Base-by-base conservation (phyloP, 192 early-diverging fungal species). In the Umbelopsis sp. region DNA sequence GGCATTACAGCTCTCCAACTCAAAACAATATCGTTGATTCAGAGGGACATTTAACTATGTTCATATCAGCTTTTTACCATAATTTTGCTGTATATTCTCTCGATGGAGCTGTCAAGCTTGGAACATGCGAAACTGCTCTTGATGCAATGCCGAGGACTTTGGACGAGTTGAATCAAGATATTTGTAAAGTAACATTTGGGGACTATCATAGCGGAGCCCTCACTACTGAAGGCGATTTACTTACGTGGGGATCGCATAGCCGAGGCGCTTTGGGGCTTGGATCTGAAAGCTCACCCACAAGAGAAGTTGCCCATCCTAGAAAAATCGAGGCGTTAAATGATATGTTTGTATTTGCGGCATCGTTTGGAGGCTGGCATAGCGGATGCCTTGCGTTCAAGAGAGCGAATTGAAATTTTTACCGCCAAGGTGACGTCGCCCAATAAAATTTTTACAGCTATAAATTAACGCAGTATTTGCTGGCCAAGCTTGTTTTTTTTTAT, bases 351-450 rank as follows among this genome's bases (percentile, higher is more conserved):
- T 73, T 73, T 52, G 71, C 64, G 1, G 66, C 66, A 23, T 49
- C 64, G n/a, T 73, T 73, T 73, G 71, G 71, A 33, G 71, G 71
- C 0, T 67, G 64, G 71, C 71, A 73, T 16, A 74, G 72, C 46
- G 70, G 55, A 64, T 64, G 55, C 27, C 33, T 61, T n/a, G 55
- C 55, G 0, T 61, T 61, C 25, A 22, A 25, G 11, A 25, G 37
- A 41, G 10, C 37, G 10, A 0, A 41, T 41, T 41, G 27, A 41
- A 41, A 41, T 41, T 41, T 52, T 23, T 5, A 2, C 27, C 27
- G 51, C 21, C 7, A 52, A 30, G 48, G 20, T 49, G 48, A 49
- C 48, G 48, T 49, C 48, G 20, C 20, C 5, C 2, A 49, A 49
- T 20, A 49, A 49, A 49, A 20, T 16, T 49, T 49, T 21, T 49